phyloP scores from a whole-genome alignment of 164 flowering plant genomes.

The Houttuynia cordata region DNA sequence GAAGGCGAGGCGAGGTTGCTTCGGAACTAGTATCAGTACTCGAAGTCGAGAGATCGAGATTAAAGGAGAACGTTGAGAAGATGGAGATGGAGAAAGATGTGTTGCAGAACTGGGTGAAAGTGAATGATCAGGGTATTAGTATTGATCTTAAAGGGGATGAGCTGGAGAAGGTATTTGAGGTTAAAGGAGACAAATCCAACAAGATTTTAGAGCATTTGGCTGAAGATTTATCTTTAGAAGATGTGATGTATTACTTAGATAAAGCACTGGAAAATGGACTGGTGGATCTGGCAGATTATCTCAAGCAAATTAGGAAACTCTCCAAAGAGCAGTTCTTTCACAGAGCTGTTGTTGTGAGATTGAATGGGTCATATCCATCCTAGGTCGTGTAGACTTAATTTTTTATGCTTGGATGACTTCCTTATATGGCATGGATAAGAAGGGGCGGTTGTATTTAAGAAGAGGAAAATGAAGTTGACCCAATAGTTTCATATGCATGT shows the following conservation, averaged over 20 bases:
- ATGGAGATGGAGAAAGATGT: conserved; percentile 20
- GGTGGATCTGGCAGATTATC: conserved; percentile 21
- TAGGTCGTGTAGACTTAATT: no score
- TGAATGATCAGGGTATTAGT: conserved; percentile 8
- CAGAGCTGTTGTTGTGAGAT: conserved; percentile 12
- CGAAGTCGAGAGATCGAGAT: conserved; percentile 18
- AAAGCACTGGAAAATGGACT: conserved; percentile 28
- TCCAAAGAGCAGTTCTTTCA: conserved; percentile 21
- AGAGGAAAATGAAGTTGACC: no score
- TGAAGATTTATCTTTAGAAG: conserved; percentile 38
- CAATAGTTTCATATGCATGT: no score
- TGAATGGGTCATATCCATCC: not conserved
- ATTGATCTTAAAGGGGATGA: not conserved
- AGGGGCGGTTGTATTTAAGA: no score
- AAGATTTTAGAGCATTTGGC: conserved; percentile 19
- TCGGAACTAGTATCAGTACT: conserved; percentile 15
- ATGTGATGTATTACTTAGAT: conserved; percentile 41
- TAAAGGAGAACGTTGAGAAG: conserved; percentile 18
- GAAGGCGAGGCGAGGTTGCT: conserved; percentile 10
- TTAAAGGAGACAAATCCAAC: conserved; percentile 18
- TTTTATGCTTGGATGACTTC: no score
- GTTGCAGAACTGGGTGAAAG: conserved; percentile 33
- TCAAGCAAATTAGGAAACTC: conserved; percentile 28
- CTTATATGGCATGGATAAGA: no score
- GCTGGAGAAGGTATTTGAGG: conserved; percentile 29